Percentiles rank a stretch among this genome's conserved stretches.
Evolutionary conservation across 2,329 filamentous ascomycete species (phyloP).

Genomic region (Chaetomium globosum): DNA sequence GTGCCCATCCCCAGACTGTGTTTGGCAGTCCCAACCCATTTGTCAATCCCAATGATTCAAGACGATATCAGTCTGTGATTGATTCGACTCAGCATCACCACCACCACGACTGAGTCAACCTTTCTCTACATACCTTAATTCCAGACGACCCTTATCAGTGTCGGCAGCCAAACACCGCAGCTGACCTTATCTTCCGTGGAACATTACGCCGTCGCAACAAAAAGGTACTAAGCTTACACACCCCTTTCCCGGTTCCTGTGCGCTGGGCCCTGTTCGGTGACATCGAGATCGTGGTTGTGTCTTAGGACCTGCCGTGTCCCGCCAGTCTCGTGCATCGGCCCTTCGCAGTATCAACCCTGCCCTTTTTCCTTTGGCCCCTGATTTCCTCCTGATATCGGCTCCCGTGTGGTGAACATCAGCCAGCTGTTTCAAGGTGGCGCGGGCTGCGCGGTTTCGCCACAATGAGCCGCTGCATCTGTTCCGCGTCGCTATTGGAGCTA

Average conservation of each 20-base stretch:
- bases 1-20: slow-evolving; percentile 13
- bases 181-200: slow-evolving; percentile 34
- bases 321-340: background rate
- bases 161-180: slow-evolving; percentile 30
- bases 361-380: background rate
- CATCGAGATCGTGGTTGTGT: slow-evolving; percentile 14
- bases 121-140: slow-evolving; percentile 26
- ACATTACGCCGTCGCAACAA: slow-evolving; percentile 23
- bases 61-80: slow-evolving; percentile 12
- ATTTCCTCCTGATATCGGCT: slow-evolving; percentile 9
- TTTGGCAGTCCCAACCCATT: slow-evolving; percentile 14
- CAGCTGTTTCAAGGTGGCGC: slow-evolving; percentile 16
- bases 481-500: background rate
- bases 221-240: slow-evolving; percentile 25
- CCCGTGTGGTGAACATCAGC: slow-evolving; percentile 20
- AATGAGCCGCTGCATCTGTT: background rate
- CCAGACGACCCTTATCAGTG: slow-evolving; percentile 31
- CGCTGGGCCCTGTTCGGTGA: slow-evolving; percentile 23
- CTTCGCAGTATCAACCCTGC: background rate
- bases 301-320: slow-evolving; percentile 10
- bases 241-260: slow-evolving; percentile 11
- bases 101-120: slow-evolving; percentile 5
- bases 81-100: slow-evolving; percentile 19
- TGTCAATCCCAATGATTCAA: slow-evolving; percentile 1
- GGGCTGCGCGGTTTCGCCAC: background rate